These are phyloP conservation scores for Lactifluus echinatus DNA, from an alignment of 768 basidiomycete species.

Conservation along the genomic window DNA sequence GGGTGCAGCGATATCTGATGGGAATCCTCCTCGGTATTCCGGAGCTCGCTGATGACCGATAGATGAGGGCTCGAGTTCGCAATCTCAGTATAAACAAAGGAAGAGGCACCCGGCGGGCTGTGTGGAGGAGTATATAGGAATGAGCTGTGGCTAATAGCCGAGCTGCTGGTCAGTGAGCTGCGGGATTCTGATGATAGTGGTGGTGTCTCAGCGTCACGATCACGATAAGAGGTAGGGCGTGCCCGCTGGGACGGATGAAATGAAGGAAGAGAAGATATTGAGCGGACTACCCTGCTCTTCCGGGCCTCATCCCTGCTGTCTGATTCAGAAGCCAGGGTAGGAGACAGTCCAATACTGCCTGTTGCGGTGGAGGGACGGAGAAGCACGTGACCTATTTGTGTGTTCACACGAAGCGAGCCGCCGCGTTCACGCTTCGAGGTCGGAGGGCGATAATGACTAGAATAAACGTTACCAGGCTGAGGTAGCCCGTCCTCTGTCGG, in stretches of 20 bases:
- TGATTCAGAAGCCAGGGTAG: slow-evolving; percentile 1
- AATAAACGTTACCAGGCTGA: neutral
- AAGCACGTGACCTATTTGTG: neutral
- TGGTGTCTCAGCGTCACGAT: slow-evolving; percentile 1
- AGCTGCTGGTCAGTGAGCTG: slow-evolving; percentile 23
- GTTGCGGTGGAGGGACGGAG: neutral
- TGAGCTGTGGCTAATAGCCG: slow-evolving; percentile 1
- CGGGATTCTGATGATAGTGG: slow-evolving; percentile 23
- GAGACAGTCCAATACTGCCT: neutral
- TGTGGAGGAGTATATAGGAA: slow-evolving; percentile 20
- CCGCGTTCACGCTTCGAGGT: neutral
- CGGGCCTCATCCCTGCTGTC: neutral
- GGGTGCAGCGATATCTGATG: neutral
- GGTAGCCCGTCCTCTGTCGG: neutral
- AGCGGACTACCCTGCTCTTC: neutral
- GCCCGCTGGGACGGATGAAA: slow-evolving; percentile 1
- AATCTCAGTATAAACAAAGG: slow-evolving; percentile 1
- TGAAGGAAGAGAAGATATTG: slow-evolving; percentile 1
- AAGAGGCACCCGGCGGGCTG: neutral
- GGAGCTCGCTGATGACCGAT: slow-evolving; percentile 12
- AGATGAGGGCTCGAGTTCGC: neutral
- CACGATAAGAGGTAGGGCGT: neutral
- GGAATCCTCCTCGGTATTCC: neutral
- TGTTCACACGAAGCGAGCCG: neutral
- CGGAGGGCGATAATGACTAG: neutral